A percentile compares a stretch with the other conserved stretches of the same genome.
These are phyloP conservation scores for Tulasnella sp. DNA, from an alignment of 768 basidiomycete genomes.

Conservation along the genomic window DNA sequence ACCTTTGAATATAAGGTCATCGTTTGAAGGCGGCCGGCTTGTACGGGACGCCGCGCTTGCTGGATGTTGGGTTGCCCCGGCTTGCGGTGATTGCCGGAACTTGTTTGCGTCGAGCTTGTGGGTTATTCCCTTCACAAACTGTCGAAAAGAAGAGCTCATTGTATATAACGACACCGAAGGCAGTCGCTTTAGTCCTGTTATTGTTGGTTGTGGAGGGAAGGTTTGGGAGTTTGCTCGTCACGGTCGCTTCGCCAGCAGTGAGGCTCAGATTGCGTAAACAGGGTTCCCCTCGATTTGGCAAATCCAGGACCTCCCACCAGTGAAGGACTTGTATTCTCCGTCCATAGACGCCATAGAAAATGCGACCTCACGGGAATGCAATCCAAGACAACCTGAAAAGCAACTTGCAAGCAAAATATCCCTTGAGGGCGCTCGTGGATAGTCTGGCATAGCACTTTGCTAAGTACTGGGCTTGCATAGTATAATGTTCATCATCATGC, in stretches of 20 bases:
- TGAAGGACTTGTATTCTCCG: no score
- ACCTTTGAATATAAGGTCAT: neutral
- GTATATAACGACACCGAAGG: neutral
- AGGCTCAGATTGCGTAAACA: neutral
- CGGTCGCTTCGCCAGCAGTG: no score
- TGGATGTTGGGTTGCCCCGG: neutral
- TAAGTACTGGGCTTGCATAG: no score
- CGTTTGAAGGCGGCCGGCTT: neutral
- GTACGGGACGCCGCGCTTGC: neutral
- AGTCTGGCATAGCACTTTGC: no score
- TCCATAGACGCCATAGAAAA: no score
- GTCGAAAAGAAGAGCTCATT: neutral
- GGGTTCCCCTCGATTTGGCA: neutral
- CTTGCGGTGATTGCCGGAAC: neutral
- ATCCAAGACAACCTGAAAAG: no score
- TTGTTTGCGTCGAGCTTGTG: neutral
- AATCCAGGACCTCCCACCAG: neutral
- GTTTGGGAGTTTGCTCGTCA: neutral
- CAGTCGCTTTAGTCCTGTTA: neutral
- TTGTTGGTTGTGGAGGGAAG: neutral
- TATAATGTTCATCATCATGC: no score
- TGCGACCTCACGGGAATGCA: no score
- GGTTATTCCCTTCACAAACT: neutral
- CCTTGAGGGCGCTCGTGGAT: no score
- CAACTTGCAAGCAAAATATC: no score